Base-by-base conservation (phyloP, 2,329 filamentous ascomycete species). In the Ascochyta viciae-villosae region DNA sequence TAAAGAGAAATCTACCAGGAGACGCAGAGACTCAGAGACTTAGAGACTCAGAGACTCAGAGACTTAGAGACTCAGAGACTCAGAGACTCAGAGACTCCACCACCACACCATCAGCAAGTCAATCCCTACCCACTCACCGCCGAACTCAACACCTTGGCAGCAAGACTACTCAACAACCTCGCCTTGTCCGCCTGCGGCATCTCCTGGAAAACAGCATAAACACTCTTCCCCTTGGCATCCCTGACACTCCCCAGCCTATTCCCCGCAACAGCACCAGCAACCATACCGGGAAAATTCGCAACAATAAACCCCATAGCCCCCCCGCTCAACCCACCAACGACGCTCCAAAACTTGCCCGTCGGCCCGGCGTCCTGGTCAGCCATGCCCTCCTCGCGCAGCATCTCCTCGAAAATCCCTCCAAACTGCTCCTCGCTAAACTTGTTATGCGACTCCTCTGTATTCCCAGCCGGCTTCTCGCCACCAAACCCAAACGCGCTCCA, bases 221-320 rank as follows among this genome's bases (percentile, higher is more conserved):
- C 95, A 72, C 91, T 96, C 87, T 97, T 98, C 22, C 93, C 93
- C 77, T 88, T 92, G 29, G 90, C 87, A 78, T 99, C 95, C 53
- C 95, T 83, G 19, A 99, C 86, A 6, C 91, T 91, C 0, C 95
- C 95, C n/a, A 98, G 78, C 47, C 93, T 80, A 77, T 97, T 98
- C 10, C 95, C 95, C 0, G 93, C 94, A 2, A 97, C 93, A 2
- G 91, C 92, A 3, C 95, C 95, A 0, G 94, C 94, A 34, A 98
- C 76, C 69, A 94, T 84, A 0, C 95, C 95, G 0, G 94, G 91
- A 44, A 97, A 86, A 73, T 98, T 98, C 26, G 89, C 95, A 24
- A 98, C 85, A 65, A 99, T 99, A 76, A 98, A 98, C 0, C 95
- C 95, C 74, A 99, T 84, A 3, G 92, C 91, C 12, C 89, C 94